These are phyloP conservation scores for Lyophyllum semitale DNA, from an alignment of 768 basidiomycete genomes.

Conservation along the genomic window DNA sequence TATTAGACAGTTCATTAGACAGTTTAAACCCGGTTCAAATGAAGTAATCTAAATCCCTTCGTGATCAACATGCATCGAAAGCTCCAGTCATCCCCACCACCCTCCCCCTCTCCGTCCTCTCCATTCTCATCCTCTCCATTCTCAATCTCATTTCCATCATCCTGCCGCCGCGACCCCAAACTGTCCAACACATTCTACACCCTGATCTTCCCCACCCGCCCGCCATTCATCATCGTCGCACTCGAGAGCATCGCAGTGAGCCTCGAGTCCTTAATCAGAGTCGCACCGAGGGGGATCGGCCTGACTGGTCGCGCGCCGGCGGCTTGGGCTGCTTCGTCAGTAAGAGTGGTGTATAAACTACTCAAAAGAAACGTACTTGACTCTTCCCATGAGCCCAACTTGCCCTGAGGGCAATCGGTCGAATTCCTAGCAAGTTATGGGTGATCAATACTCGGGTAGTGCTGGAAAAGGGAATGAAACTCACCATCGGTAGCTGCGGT, in stretches of 20 bases:
- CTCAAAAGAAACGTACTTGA: conserved; percentile 57
- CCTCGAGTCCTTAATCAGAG: conserved; percentile 41
- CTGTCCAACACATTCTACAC: conserved; percentile 4
- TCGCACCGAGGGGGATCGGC: conserved; percentile 31
- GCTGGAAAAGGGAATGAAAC: conserved; percentile 19
- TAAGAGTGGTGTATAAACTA: no score
- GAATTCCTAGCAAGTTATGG: conserved; percentile 81
- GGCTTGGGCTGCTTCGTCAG: neutral
- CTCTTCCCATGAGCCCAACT: conserved; percentile 73
- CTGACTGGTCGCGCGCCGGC: conserved; percentile 7
- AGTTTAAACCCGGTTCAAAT: no score
- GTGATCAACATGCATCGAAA: no score
- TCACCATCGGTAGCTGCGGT: conserved; percentile 63
- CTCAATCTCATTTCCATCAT: neutral
- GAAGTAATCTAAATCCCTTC: no score
- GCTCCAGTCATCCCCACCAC: no score
- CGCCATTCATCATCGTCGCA: conserved; percentile 56
- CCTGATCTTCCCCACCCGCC: conserved; percentile 36
- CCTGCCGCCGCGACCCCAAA: neutral
- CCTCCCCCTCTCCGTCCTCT: conserved; percentile 4
- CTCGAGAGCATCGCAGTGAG: conserved; percentile 50
- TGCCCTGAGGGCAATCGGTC: conserved; percentile 67
- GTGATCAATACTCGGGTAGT: no score
- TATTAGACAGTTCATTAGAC: no score
- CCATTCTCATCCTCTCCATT: conserved; percentile 5